phyloP scores from a whole-genome alignment of 2,329 filamentous ascomycete species.

The Pseudocercospora vitis region DNA sequence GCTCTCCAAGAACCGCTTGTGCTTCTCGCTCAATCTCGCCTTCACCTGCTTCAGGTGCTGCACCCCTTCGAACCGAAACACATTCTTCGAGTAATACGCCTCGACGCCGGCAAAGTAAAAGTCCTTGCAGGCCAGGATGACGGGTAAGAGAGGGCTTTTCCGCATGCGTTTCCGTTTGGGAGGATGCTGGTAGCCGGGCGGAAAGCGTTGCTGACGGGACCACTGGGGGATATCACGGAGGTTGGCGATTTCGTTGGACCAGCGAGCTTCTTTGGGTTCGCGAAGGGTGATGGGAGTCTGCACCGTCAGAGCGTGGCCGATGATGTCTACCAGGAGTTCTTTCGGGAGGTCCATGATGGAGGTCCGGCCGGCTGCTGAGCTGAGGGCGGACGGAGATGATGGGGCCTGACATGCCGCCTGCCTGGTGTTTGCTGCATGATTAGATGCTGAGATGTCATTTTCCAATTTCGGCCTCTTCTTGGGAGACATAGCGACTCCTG shows the following conservation, averaged over 20 bases:
- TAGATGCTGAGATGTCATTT: neutral
- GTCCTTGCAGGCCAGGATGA: conserved; percentile 12
- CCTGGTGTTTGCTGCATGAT: neutral
- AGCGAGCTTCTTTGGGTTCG: conserved; percentile 13
- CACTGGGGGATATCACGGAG: conserved; percentile 11
- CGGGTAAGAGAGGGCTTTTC: conserved; percentile 8
- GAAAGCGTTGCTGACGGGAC: conserved; percentile 2
- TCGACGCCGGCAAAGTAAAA: conserved; percentile 16
- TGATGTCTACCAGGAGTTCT: conserved; percentile 15
- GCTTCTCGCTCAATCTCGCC: neutral
- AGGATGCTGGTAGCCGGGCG: neutral
- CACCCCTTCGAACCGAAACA: conserved; percentile 11
- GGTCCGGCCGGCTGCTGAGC: neutral
- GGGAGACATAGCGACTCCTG: neutral
- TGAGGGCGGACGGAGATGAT: neutral
- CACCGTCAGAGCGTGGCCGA: conserved; percentile 7
- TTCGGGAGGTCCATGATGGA: conserved; percentile 11
- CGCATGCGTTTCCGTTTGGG: conserved; percentile 5
- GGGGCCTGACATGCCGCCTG: neutral
- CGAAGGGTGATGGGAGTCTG: conserved; percentile 12
- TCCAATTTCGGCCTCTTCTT: neutral
- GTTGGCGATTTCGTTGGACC: conserved; percentile 14
- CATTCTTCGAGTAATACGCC: conserved; percentile 14
- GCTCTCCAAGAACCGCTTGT: conserved; percentile 3
- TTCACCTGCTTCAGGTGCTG: conserved; percentile 1